These are phyloP conservation scores for Lomentospora prolificans DNA, from an alignment of 2,329 filamentous ascomycete species.

Conservation along the genomic window DNA sequence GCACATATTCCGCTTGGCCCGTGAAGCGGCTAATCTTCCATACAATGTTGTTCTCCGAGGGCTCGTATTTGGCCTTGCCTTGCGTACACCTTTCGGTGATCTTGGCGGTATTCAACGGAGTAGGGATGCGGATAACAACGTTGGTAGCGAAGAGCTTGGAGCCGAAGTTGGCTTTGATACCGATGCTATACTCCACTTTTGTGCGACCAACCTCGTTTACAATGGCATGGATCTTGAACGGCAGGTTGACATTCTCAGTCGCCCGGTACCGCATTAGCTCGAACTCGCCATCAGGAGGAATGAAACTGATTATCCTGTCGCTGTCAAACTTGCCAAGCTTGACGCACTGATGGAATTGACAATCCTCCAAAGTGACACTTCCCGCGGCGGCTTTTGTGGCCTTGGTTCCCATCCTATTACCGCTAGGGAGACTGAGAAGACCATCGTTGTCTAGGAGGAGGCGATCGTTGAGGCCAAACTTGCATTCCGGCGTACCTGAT, in stretches of 20 bases:
- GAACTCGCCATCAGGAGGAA: conserved; percentile 95
- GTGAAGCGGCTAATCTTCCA: conserved; percentile 99
- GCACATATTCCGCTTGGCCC: conserved; percentile 91
- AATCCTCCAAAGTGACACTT: conserved; percentile 92
- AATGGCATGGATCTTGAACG: conserved; percentile 97
- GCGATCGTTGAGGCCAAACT: conserved; percentile 95
- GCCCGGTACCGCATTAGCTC: conserved; percentile 98
- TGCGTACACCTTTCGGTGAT: conserved; percentile 90
- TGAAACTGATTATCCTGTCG: conserved; percentile 92
- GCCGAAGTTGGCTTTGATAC: conserved; percentile 93
- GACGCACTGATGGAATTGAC: conserved; percentile 98
- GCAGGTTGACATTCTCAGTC: conserved; percentile 96
- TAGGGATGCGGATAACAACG: conserved; percentile 87
- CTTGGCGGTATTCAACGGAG: conserved; percentile 88
- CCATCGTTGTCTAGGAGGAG: conserved; percentile 76
- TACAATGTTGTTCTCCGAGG: conserved; percentile 93
- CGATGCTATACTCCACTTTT: conserved; percentile 97
- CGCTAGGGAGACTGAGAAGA: conserved; percentile 54
- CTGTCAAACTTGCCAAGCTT: conserved; percentile 95
- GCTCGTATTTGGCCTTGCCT: conserved; percentile 97
- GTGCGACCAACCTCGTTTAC: conserved; percentile 95
- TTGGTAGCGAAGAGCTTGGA: conserved; percentile 96
- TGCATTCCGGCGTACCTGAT: conserved; percentile 93
- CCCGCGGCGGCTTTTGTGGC: conserved; percentile 92
- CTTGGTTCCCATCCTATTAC: conserved; percentile 72